phyloP scores from a whole-genome alignment of 1,284 basidiomycete genomes.

The Earliella scabrosa region DNA sequence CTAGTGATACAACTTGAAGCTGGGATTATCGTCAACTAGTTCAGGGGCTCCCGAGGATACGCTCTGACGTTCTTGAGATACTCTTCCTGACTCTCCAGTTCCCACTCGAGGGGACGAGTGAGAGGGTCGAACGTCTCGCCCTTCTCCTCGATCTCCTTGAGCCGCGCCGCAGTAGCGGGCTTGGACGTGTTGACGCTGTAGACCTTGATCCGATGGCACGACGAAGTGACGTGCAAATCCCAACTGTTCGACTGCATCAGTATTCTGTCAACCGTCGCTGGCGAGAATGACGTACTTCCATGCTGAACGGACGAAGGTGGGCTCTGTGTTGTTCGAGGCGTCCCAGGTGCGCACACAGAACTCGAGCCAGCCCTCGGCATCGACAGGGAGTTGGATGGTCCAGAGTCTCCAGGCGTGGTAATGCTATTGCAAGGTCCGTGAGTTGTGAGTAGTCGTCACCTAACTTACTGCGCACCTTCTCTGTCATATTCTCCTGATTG shows the following conservation, averaged over 20 bases:
- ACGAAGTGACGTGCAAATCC: constrained; percentile 62
- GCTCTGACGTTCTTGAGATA: constrained; percentile 40
- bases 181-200: constrained; percentile 54
- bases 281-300: constrained; percentile 49
- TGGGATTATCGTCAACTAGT: no score
- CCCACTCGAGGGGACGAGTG: constrained; percentile 44
- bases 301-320: constrained; percentile 57
- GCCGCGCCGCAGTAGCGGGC: constrained; percentile 45
- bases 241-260: constrained; percentile 39
- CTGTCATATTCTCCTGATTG: constrained; percentile 50
- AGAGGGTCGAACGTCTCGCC: constrained; percentile 47
- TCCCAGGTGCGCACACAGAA: constrained; percentile 65
- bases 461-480: constrained; percentile 41
- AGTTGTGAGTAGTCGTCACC: no score
- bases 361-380: constrained; percentile 62
- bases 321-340: constrained; percentile 61
- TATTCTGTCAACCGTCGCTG: neutral
- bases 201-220: constrained; percentile 56
- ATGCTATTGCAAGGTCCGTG: constrained; percentile 38
- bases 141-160: constrained; percentile 43
- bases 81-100: constrained; percentile 43
- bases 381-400: constrained; percentile 55
- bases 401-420: constrained; percentile 61
- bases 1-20: no score
- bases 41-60: constrained; percentile 41